A percentile compares a stretch with the other conserved stretches of the same genome.
Conservation (phyloP, 768 basidiomycete genomes). For the Tylopilus rubrobrunneus region DNA sequence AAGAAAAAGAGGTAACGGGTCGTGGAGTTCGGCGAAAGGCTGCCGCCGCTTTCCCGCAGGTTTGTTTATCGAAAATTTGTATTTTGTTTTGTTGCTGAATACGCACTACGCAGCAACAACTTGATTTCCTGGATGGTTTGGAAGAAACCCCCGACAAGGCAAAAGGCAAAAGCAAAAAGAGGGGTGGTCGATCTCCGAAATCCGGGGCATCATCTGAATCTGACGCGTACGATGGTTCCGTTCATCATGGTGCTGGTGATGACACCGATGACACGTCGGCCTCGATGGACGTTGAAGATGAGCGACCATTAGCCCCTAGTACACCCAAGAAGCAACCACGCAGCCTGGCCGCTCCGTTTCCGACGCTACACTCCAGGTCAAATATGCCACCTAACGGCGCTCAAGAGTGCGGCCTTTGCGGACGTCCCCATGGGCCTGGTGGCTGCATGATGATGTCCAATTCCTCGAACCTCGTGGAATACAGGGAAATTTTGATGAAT, state of each 20-base stretch:
- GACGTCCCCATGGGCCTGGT: constrained; percentile 44
- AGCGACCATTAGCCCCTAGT: background rate
- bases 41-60: constrained; percentile 44
- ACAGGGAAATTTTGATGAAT: constrained; percentile 60
- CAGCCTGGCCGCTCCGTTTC: background rate
- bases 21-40: constrained; percentile 75
- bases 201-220: constrained; percentile 36
- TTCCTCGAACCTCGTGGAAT: constrained; percentile 65
- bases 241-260: constrained; percentile 14
- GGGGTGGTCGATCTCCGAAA: constrained; percentile 27
- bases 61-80: constrained; percentile 11
- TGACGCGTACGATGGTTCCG: constrained; percentile 34
- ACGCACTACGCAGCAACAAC: constrained; percentile 26
- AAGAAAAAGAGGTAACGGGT: constrained; percentile 56
- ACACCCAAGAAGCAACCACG: constrained; percentile 4
- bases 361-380: constrained; percentile 1
- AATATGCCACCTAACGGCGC: constrained; percentile 4
- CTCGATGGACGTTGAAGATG: constrained; percentile 17
- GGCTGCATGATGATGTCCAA: constrained; percentile 61
- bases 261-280: constrained; percentile 23
- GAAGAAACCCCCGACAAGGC: constrained; percentile 37
- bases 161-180: constrained; percentile 36
- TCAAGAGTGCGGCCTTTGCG: constrained; percentile 60
- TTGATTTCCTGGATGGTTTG: constrained; percentile 30
- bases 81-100: background rate